Evolutionary conservation across 257 asterid genomes (phyloP), one percentile per base, ranked within the genome.

Genomic region (Haberlea rhodopensis): DNA sequence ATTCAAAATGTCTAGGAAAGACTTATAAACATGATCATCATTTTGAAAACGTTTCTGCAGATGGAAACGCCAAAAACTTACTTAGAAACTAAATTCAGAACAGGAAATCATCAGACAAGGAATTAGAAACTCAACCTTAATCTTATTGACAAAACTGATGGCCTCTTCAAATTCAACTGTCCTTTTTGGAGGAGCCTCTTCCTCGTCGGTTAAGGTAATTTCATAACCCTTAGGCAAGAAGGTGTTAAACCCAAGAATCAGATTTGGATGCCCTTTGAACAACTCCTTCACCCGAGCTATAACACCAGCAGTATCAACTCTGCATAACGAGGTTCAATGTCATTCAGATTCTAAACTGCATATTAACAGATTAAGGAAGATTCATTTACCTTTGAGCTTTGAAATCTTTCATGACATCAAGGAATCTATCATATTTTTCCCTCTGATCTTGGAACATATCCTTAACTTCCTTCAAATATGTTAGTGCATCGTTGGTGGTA

Each of bases 151-250:
- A 46, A 85, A 85, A 76, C 85, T 75, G 10, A 85, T 85, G 34
- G 94, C 94, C 75, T 85, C 94, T n/a, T 82, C 87, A 59, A 85
- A 85, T 80, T 85, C 94, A 68, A 82, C 89, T 1, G 89, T 77
- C 29, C 29, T 26, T 4, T 26, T 26, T 4, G 29, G 4, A 1
- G 29, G 29, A 26, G 29, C 29, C 4, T 26, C 29, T 26, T 26
- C 4, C 3, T 26, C 29, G 4, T 26, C 29, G 4, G 29, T 26
- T 26, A 26, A 4, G 4, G 29, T 26, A 26, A 26, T 26, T 26
- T 26, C 3, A 26, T 26, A 26, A 4, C 29, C 29, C 29, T 26
- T 26, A 26, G 29, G 29, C 29, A 26, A 26, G 2, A 26, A 26
- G 2, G 29, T 26, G 29, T 26, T 26, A 26, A 26, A 26, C 29